Percentiles rank a stretch among this genome's conserved stretches.
These are phyloP conservation scores for Dothistroma septosporum DNA, from an alignment of 2,329 filamentous ascomycete species.

Conservation along the genomic window DNA sequence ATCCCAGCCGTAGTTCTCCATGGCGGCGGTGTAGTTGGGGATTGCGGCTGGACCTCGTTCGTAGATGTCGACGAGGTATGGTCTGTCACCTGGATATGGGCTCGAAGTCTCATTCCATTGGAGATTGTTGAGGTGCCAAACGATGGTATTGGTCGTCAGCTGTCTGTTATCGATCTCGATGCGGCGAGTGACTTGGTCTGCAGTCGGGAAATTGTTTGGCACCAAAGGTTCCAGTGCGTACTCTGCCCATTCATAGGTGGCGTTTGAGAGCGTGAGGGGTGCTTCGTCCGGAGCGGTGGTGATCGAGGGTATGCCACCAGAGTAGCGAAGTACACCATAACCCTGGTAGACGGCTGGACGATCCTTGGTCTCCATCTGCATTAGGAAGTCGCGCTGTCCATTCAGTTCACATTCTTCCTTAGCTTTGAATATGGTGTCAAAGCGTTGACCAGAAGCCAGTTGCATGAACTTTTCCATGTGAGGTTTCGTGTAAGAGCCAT, in stretches of 20 bases:
- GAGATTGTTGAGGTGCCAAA: conserved; percentile 24
- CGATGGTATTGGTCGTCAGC: conserved; percentile 11
- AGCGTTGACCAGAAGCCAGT: conserved; percentile 57
- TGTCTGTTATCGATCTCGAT: conserved; percentile 32
- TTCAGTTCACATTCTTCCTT: conserved; percentile 48
- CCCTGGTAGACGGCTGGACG: conserved; percentile 45
- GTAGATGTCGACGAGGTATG: conserved; percentile 54
- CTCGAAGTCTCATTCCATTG: conserved; percentile 24
- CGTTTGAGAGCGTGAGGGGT: conserved; percentile 33
- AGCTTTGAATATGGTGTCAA: conserved; percentile 53
- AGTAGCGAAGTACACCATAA: conserved; percentile 50
- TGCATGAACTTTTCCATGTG: conserved; percentile 50
- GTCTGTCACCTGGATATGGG: conserved; percentile 31
- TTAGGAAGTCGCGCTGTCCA: conserved; percentile 38
- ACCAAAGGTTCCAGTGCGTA: conserved; percentile 36
- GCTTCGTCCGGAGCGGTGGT: conserved; percentile 19
- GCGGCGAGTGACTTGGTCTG: conserved; percentile 35
- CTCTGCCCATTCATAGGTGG: conserved; percentile 38
- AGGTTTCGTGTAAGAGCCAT: conserved; percentile 51
- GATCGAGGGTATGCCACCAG: conserved; percentile 18
- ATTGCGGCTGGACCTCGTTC: conserved; percentile 42
- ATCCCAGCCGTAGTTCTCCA: conserved; percentile 53
- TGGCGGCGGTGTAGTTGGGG: conserved; percentile 51
- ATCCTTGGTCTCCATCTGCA: conserved; percentile 51
- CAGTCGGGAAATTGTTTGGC: conserved; percentile 34